Evolutionary conservation across 2,329 filamentous ascomycete species (phyloP), one percentile per base, ranked within the genome.

Genomic region (Trichoderma sp.): DNA sequence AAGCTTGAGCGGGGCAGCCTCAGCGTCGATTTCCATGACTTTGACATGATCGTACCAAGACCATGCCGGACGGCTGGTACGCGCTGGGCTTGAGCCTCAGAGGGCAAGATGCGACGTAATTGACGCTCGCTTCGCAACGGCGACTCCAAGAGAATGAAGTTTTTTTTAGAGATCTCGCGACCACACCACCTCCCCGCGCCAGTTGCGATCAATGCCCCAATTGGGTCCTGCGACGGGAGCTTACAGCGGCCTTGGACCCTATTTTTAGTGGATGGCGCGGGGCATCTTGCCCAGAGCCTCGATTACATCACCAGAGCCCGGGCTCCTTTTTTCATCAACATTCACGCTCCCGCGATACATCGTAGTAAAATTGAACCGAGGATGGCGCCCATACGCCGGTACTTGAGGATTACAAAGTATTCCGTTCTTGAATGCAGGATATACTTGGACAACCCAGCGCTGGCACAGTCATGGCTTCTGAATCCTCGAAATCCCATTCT

Each of bases 361-460:
- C 22, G 50, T 34, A 34, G 15, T 13, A 19, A 27, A 7, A 22
- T 13, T 53, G 25, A 15, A 19, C 29, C 22, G 10, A 9, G 15
- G 4, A 97, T 97, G 94, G 91, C 93, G 13, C 94, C 94, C 12
- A 88, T 97, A 57, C 89, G 94, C 68, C 88, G 94, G 74, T 97
- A 98, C 77, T 85, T 98, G 66, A 89, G 94, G 63, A 97, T 98
- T 73, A 94, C 92, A 66, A 94, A 94, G 76, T 92, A 93, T 78
- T 97, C 94, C 5, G 93, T 97, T 35, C 86, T 99, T n/a, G 95
- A 99, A 84, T 93, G 92, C 71, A 93, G 94, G 71, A 95, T 99
- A 72, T 98, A 98, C 79, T 88, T 97, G 56, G 94, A 98, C 71
- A 94, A 94, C 73, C 95, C 95, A 0, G 88, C 90, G 13, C 88